Percentiles rank a stretch among this genome's conserved stretches.
These are phyloP conservation scores for Xylaria telfairii DNA, from an alignment of 495 filamentous ascomycete genomes.

Conservation along the genomic window DNA sequence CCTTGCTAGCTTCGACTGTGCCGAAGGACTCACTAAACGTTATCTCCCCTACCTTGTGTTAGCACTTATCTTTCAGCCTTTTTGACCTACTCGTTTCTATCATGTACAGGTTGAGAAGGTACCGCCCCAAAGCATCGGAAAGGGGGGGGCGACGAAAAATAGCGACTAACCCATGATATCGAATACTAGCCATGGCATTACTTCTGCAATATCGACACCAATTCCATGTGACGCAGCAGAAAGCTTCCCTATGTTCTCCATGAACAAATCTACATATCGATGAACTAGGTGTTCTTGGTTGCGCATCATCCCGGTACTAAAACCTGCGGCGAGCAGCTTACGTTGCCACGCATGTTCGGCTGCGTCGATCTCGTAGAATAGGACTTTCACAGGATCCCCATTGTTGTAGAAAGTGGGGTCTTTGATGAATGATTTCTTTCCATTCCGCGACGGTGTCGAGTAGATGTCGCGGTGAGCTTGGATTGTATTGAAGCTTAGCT, in stretches of 20 bases:
- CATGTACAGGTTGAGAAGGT: background rate
- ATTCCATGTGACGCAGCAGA: constrained; percentile 20
- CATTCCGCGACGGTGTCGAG: constrained; percentile 38
- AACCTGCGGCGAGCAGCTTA: constrained; percentile 37
- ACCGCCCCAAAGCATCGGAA: background rate
- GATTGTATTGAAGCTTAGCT: constrained; percentile 48
- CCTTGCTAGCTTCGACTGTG: constrained; percentile 47
- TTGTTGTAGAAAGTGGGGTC: constrained; percentile 41
- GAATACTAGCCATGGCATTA: constrained; percentile 56
- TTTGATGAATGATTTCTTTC: constrained; percentile 40
- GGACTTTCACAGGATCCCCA: constrained; percentile 29
- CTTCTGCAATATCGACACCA: constrained; percentile 46
- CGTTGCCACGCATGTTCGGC: constrained; percentile 43
- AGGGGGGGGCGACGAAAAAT: background rate
- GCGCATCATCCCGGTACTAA: constrained; percentile 41
- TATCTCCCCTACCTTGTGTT: constrained; percentile 28
- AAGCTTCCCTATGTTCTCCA: constrained; percentile 42
- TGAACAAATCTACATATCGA: constrained; percentile 49
- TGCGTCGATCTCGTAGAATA: constrained; percentile 34
- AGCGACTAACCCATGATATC: constrained; percentile 52
- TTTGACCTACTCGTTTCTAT: background rate
- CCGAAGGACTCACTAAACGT: constrained; percentile 56
- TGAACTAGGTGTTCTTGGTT: constrained; percentile 53
- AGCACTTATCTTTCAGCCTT: background rate
- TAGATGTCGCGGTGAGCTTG: constrained; percentile 54